Evolutionary conservation across 2,329 filamentous ascomycete species (phyloP), one percentile per base, ranked within the genome.

Genomic region (Aspergillus proliferans): DNA sequence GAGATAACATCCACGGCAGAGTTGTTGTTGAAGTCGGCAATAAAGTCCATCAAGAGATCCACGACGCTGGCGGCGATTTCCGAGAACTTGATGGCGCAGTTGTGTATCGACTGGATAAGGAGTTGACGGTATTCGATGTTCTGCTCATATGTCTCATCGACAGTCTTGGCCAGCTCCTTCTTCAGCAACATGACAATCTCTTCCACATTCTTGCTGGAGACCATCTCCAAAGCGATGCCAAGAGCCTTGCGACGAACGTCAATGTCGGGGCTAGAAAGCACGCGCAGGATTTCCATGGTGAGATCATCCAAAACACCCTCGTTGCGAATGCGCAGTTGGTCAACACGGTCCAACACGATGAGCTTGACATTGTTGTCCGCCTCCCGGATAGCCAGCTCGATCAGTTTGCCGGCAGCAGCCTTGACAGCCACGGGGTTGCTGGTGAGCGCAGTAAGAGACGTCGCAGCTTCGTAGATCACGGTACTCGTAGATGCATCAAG

Each of bases 331-430:
- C 91, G 82, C 54, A 96, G 71, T 62, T 92, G 85, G 62, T 95
- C 87, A 34, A 98, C 93, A 42, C 92, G 86, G 64, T 97, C 93
- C 40, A 98, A 79, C 18, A 98, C 93, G 59, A 98, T 98, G 42
- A 98, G 84, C 75, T 98, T 98, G 56, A 98, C 93, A 66, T 98
- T 98, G 77, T 98, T 98, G 70, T 98, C 93, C 0, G 93, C 86
- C 72, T 97, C 93, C 73, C 95, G 95, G 68, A 98, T 96, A 67
- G 87, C 90, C 7, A 98, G 78, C 70, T 98, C 93, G 56, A 97
- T 95, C 68, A 98, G 93, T 67, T 98, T 98, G 59, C 83, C 82
- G 12, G 93, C 93, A 8, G 93, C 93, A 22, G 93, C 93, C 74
- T 97, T 98, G 51, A 98, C 92, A 15, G 93, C 93, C 10, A 98